A percentile compares a stretch with the other conserved stretches of the same genome.
These are phyloP conservation scores for Citrus unshiu DNA, from an alignment of 345 rosid genomes.

Conservation along the genomic window DNA sequence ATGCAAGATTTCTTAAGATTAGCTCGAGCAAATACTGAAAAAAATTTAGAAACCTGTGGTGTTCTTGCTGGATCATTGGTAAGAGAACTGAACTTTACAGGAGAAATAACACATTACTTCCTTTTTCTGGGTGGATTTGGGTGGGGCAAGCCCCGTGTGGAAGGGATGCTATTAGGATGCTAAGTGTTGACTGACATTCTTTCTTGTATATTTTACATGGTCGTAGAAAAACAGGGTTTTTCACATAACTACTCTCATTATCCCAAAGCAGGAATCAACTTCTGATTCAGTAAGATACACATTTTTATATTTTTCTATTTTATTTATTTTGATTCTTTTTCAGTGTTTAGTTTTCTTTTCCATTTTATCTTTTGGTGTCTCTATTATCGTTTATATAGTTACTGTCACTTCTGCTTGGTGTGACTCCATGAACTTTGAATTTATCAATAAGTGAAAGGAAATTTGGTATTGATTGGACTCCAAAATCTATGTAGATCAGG, in stretches of 20 bases:
- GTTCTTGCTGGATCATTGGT: slow-evolving; percentile 95
- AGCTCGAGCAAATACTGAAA: slow-evolving; percentile 77
- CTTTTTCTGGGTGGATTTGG: background rate
- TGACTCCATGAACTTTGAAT: background rate
- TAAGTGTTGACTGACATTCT: slow-evolving; percentile 1
- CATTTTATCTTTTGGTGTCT: background rate
- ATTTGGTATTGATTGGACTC: background rate
- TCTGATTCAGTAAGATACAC: slow-evolving; percentile 72
- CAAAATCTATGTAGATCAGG: background rate
- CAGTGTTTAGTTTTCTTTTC: background rate
- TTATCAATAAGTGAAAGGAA: background rate
- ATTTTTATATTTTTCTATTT: background rate
- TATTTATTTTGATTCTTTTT: background rate
- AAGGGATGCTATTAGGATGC: no score
- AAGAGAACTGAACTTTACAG: slow-evolving; percentile 19
- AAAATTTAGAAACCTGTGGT: slow-evolving; percentile 92
- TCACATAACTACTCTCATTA: slow-evolving; percentile 84
- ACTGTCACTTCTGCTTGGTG: background rate
- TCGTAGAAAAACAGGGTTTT: slow-evolving; percentile 90
- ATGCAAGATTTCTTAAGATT: slow-evolving; percentile 84
- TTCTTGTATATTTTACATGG: slow-evolving; percentile 12
- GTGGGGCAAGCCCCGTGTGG: background rate
- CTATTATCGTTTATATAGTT: background rate
- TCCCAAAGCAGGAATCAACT: slow-evolving; percentile 98
- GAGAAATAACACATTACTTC: background rate